phyloP scores from a whole-genome alignment of 345 rosid species.

The Litchi chinensis region DNA sequence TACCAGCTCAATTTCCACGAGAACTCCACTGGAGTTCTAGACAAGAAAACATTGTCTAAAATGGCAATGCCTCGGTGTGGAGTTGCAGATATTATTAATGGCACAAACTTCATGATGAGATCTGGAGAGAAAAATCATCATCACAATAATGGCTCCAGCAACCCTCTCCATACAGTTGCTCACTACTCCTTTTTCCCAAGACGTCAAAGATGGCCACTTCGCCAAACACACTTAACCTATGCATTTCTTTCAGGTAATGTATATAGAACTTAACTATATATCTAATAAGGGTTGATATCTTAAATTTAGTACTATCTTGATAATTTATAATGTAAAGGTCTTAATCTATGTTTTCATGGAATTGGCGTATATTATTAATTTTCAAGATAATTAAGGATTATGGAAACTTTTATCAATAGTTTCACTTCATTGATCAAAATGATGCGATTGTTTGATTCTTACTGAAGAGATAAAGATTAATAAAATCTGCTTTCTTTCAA shows the following conservation, averaged over 20 bases:
- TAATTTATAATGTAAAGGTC: too few species aligned
- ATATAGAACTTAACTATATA: too few species aligned
- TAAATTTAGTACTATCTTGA: too few species aligned
- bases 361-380: too few species aligned
- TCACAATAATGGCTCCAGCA: background rate
- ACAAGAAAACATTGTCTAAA: background rate
- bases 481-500: too few species aligned
- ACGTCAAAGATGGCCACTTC: constrained; percentile 34
- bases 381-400: too few species aligned
- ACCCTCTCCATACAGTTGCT: constrained; percentile 21
- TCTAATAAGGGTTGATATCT: too few species aligned
- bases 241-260: constrained; percentile 13
- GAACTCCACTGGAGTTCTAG: constrained; percentile 28
- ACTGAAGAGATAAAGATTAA: too few species aligned
- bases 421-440: too few species aligned
- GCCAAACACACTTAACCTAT: constrained; percentile 31
- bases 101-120: constrained; percentile 13
- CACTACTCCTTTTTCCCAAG: constrained; percentile 6
- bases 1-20: constrained; percentile 13
- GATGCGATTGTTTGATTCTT: too few species aligned
- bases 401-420: too few species aligned
- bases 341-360: too few species aligned
- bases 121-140: background rate
- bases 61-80: constrained; percentile 12
- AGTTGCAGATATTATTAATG: background rate